Conservation (phyloP, 2,329 filamentous ascomycete genomes). For the Fonsecaea nubica region DNA sequence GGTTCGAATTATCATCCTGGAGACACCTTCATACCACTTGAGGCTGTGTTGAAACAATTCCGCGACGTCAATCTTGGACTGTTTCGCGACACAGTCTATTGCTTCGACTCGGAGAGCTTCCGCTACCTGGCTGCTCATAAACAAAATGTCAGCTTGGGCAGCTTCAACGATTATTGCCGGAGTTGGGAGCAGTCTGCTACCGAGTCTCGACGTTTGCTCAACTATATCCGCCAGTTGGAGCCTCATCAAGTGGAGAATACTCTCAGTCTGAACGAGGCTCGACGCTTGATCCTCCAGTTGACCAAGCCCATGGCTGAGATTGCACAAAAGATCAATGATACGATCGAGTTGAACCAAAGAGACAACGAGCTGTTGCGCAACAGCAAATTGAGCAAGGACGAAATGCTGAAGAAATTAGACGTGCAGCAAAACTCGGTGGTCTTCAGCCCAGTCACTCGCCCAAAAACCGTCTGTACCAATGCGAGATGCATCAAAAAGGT, state of each 20-base stretch:
- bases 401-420: constrained; percentile 42
- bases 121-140: constrained; percentile 51
- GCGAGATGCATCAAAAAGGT: constrained; percentile 42
- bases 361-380: constrained; percentile 42
- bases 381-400: constrained; percentile 38
- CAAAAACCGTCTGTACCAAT: constrained; percentile 46
- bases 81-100: constrained; percentile 47
- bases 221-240: constrained; percentile 41
- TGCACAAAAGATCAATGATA: constrained; percentile 44
- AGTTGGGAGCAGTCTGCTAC: constrained; percentile 49
- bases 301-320: constrained; percentile 51
- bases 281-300: constrained; percentile 47
- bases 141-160: constrained; percentile 43
- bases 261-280: constrained; percentile 49
- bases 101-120: constrained; percentile 56
- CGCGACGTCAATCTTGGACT: constrained; percentile 44
- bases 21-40: constrained; percentile 49
- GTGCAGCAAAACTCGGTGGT: constrained; percentile 42
- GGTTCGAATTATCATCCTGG: constrained; percentile 52
- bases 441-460: constrained; percentile 38
- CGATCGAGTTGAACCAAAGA: constrained; percentile 44
- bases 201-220: constrained; percentile 45
- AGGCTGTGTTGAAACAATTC: constrained; percentile 44
- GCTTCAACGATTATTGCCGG: constrained; percentile 45
- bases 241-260: constrained; percentile 49